These are phyloP conservation scores for sweet orange (Citrus sinensis) DNA, from an alignment of 345 rosid species.

Conservation along the genomic window DNA sequence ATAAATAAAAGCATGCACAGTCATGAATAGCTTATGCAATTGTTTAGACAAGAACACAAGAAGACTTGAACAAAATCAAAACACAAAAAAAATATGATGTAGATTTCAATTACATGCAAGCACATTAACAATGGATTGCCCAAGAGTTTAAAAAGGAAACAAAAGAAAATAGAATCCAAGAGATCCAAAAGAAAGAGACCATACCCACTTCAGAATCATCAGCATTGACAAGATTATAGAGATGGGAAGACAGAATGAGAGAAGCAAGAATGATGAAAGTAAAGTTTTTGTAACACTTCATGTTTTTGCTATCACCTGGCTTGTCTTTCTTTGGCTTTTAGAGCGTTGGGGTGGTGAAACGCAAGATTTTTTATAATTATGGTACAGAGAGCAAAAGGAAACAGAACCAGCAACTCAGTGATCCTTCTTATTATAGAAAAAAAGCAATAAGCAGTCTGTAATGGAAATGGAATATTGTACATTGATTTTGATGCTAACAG, in stretches of 20 bases:
- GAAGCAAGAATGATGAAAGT: neutral
- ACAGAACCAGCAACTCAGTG: too few species aligned
- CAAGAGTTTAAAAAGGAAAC: too few species aligned
- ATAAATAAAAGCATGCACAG: neutral
- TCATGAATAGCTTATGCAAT: neutral
- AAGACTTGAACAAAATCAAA: neutral
- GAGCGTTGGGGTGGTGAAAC: too few species aligned
- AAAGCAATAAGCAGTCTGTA: too few species aligned
- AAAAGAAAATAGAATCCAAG: neutral
- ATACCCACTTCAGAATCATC: constrained; percentile 32
- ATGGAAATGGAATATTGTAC: too few species aligned
- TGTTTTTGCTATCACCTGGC: neutral
- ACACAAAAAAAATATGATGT: neutral
- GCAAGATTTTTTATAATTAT: too few species aligned
- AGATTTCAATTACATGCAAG: neutral
- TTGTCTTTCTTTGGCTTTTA: too few species aligned
- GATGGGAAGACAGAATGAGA: constrained; percentile 5
- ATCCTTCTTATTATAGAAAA: too few species aligned
- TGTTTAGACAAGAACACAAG: neutral
- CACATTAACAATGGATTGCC: neutral
- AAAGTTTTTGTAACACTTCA: neutral
- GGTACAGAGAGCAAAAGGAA: too few species aligned
- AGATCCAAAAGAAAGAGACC: neutral
- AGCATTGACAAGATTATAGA: constrained; percentile 12
- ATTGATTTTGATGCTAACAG: too few species aligned